These are phyloP conservation scores for Salix koriyanagi DNA, from an alignment of 345 rosid species.

Conservation along the genomic window DNA sequence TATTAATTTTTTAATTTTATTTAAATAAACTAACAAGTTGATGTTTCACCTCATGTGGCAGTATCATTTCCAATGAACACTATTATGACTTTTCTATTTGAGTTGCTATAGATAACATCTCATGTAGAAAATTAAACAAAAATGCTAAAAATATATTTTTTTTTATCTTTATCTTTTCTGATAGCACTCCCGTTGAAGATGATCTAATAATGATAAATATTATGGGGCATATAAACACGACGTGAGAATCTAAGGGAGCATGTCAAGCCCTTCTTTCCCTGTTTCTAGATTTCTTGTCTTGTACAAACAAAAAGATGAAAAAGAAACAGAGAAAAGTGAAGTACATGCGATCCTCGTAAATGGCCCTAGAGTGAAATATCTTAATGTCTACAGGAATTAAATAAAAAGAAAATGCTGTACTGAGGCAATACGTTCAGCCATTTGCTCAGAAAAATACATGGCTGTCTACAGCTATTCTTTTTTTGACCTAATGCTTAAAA, in stretches of 20 bases:
- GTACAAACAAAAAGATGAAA: background rate
- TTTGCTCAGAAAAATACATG: background rate
- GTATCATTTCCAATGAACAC: too few relatives aligned
- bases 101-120: too few relatives aligned
- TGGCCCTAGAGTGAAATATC: background rate
- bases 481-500: conserved; percentile 3
- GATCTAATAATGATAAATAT: too few relatives aligned
- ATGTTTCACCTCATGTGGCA: too few relatives aligned
- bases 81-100: too few relatives aligned
- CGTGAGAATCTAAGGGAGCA: background rate
- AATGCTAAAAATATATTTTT: too few relatives aligned
- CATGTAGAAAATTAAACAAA: too few relatives aligned
- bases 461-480: background rate
- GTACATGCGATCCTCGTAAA: background rate
- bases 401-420: background rate
- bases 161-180: too few relatives aligned
- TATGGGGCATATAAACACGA: background rate
- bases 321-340: too few relatives aligned
- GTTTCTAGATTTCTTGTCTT: background rate
- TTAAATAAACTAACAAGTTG: too few relatives aligned
- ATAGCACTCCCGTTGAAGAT: too few relatives aligned
- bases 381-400: background rate
- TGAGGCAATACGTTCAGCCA: background rate
- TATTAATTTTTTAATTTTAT: too few relatives aligned
- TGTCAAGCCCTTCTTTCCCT: background rate